phyloP scores from a whole-genome alignment of 495 filamentous ascomycete genomes.

The Xylaria grammica region DNA sequence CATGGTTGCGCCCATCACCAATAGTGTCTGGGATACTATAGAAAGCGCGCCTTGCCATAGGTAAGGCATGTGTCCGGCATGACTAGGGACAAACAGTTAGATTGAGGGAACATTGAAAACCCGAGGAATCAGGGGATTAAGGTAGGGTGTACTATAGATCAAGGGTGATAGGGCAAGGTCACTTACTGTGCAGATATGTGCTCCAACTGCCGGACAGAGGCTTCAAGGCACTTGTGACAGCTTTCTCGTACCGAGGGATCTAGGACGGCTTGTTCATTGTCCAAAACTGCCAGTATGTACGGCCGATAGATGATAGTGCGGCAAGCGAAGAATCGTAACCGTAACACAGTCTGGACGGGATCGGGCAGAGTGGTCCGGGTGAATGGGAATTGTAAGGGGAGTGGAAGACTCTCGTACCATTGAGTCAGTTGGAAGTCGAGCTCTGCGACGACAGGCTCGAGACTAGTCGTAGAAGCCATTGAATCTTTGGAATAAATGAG shows the following conservation, averaged over 20 bases:
- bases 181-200: constrained; percentile 76
- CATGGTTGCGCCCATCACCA: constrained; percentile 86
- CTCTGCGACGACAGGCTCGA: constrained; percentile 78
- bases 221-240: constrained; percentile 81
- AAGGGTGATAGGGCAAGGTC: constrained; percentile 11
- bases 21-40: constrained; percentile 77
- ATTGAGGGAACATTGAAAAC: constrained; percentile 37
- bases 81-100: constrained; percentile 60
- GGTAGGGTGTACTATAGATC: background rate
- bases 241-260: constrained; percentile 75
- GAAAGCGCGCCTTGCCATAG: constrained; percentile 84
- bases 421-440: constrained; percentile 82
- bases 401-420: constrained; percentile 80
- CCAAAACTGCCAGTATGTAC: constrained; percentile 78
- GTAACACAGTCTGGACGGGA: constrained; percentile 77
- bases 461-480: constrained; percentile 67
- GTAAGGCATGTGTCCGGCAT: constrained; percentile 85
- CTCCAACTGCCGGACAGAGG: constrained; percentile 78
- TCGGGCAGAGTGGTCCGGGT: constrained; percentile 66
- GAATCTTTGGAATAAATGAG: constrained; percentile 80
- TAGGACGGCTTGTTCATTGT: constrained; percentile 72
- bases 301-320: constrained; percentile 85
- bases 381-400: constrained; percentile 76
- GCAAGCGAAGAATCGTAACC: constrained; percentile 81
- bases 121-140: background rate